These are phyloP conservation scores for Setaria italica DNA, from an alignment of 202 grass and related monocot genomes.

Conservation along the genomic window DNA sequence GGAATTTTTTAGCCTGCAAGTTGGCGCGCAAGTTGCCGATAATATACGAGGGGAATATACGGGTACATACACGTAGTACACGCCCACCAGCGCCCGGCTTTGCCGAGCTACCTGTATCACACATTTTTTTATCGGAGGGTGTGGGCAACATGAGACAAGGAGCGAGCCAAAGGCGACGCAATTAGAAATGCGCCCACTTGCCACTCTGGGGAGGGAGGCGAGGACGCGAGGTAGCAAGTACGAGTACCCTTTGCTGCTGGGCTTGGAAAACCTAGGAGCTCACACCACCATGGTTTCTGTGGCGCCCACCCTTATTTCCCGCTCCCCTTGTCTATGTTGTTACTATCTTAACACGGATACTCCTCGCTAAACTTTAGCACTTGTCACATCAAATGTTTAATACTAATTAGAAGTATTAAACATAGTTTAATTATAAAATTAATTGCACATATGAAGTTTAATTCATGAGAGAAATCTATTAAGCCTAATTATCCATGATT, in stretches of 20 bases:
- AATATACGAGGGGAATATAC: background rate
- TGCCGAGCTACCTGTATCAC: too few species aligned
- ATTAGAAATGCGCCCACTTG: constrained; percentile 17
- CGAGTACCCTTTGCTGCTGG: background rate
- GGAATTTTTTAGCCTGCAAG: constrained; percentile 6
- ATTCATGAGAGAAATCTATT: too few species aligned
- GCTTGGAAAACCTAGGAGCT: constrained; percentile 45
- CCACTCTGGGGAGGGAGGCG: constrained; percentile 6
- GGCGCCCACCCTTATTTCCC: background rate
- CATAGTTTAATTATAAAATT: too few species aligned
- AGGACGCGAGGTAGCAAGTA: background rate
- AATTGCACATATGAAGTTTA: too few species aligned
- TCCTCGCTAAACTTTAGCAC: too few species aligned
- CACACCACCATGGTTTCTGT: constrained; percentile 8
- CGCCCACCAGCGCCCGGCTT: too few species aligned
- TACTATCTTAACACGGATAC: background rate
- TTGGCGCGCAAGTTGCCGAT: constrained; percentile 15
- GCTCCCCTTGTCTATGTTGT: background rate
- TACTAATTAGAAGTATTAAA: too few species aligned
- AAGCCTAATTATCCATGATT: too few species aligned
- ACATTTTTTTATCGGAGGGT: background rate
- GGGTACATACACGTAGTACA: too few species aligned
- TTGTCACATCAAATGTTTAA: too few species aligned
- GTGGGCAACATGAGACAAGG: constrained; percentile 43
- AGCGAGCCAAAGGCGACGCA: constrained; percentile 14